Conservation (phyloP, 2,329 filamentous ascomycete species). For the Epichloe hybrida region DNA sequence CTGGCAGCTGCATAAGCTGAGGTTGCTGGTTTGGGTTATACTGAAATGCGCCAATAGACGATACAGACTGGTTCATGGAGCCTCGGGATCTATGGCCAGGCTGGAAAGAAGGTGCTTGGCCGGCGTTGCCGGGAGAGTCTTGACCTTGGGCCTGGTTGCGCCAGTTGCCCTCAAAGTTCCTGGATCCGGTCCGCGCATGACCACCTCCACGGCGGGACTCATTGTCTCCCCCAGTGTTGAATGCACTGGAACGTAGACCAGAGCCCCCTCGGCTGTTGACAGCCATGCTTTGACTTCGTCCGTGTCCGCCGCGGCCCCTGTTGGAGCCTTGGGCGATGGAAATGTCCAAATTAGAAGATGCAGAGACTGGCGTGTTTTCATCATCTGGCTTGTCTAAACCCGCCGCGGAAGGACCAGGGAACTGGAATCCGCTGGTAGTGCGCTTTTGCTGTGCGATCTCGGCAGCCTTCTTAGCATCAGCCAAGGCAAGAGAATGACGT, state of each 20-base stretch:
- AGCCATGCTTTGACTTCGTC: slow-evolving; percentile 86
- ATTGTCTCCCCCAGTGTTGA: slow-evolving; percentile 36
- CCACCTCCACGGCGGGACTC: slow-evolving; percentile 69
- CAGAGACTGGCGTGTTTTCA: slow-evolving; percentile 22
- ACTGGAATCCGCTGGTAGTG: slow-evolving; percentile 88
- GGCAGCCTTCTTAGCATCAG: slow-evolving; percentile 94
- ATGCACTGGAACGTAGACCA: slow-evolving; percentile 48
- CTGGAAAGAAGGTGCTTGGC: slow-evolving; percentile 64
- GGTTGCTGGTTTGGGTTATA: slow-evolving; percentile 62
- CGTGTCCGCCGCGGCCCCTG: slow-evolving; percentile 47
- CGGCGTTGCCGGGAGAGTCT: slow-evolving; percentile 33
- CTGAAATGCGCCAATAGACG: slow-evolving; percentile 74
- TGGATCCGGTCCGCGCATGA: slow-evolving; percentile 69
- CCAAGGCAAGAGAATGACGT: slow-evolving; percentile 84
- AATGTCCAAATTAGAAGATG: slow-evolving; percentile 19
- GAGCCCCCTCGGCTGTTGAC: slow-evolving; percentile 60
- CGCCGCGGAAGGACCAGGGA: slow-evolving; percentile 62
- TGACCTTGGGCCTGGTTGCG: slow-evolving; percentile 62
- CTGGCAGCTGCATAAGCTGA: slow-evolving; percentile 74
- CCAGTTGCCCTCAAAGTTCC: slow-evolving; percentile 98
- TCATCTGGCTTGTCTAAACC: slow-evolving; percentile 47
- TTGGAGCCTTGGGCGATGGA: slow-evolving; percentile 28
- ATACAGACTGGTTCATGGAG: slow-evolving; percentile 78
- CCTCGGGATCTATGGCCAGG: slow-evolving; percentile 78
- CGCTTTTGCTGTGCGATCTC: slow-evolving; percentile 94